Percentiles rank a stretch among this genome's conserved stretches.
Conservation (phyloP, 2,329 filamentous ascomycete species). For the Claviceps sp. region DNA sequence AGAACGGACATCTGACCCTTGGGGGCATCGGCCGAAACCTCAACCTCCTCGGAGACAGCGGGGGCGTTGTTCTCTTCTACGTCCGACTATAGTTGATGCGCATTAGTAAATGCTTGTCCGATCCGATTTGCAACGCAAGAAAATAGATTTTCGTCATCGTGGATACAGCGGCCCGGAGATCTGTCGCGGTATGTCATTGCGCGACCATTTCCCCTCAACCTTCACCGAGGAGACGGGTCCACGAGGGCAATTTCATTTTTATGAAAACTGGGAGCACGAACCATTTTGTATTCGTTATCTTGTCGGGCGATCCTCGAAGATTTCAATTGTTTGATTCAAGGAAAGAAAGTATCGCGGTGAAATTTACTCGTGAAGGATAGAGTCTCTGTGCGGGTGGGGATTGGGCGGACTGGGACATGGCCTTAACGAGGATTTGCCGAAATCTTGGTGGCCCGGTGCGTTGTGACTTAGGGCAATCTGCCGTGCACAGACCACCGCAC, state of each 20-base stretch:
- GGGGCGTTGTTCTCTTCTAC: slow-evolving; percentile 97
- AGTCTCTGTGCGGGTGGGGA: slow-evolving; percentile 16
- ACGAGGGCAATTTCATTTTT: not conserved
- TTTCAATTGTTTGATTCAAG: slow-evolving; percentile 24
- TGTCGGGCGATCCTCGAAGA: slow-evolving; percentile 60
- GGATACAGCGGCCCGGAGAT: not conserved
- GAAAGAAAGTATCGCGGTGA: slow-evolving; percentile 11
- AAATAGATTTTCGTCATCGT: not conserved
- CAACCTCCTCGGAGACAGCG: slow-evolving; percentile 78
- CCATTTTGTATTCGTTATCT: slow-evolving; percentile 44
- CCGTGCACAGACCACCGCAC: slow-evolving; percentile 24
- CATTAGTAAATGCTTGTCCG: slow-evolving; percentile 5
- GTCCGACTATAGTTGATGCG: slow-evolving; percentile 63
- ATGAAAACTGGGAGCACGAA: slow-evolving; percentile 24
- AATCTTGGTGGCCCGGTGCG: slow-evolving; percentile 20
- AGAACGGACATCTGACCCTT: slow-evolving; percentile 96
- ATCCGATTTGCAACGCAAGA: not conserved
- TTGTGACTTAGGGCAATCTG: slow-evolving; percentile 29
- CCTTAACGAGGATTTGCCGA: slow-evolving; percentile 23
- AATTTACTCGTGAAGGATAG: slow-evolving; percentile 15
- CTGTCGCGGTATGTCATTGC: not conserved
- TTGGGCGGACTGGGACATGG: slow-evolving; percentile 9
- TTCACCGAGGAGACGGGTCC: not conserved
- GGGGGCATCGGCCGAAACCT: slow-evolving; percentile 84
- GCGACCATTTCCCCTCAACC: not conserved